Base-by-base conservation (phyloP, 129 eudicot species). In the Arctium minus region DNA sequence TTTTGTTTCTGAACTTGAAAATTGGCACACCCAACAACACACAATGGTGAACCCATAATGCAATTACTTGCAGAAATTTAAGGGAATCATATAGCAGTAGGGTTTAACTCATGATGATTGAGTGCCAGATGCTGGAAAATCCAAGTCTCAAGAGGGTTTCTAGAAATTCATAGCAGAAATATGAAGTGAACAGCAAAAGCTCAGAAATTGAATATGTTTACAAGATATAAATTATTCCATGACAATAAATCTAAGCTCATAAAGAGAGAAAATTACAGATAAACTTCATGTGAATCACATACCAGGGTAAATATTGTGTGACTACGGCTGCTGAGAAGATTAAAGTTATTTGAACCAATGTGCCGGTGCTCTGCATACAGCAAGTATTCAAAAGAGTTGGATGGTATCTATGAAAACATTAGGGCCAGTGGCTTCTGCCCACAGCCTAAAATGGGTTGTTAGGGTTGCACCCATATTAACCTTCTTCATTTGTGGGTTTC, bases 261-360 rank as follows among this genome's bases (percentile, higher is more conserved):
- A 73, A 70, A 75, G 73, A 78, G 48, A 69, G 35, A 44, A 86
- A 1, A 32, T 10, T 79, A 75, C 50, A 81, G 8, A 83, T 8
- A 38, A 36, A 22, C 36, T 83, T 60, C 13, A 46, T 8, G 72
- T 82, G 36, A 76, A 77, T 32, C n/a, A 70, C 92, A 9, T 92
- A 96, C 99, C 99, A 96, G 86, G 44, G 99, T 93, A 72, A 93
- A 96, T 88, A 96, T 96, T 73, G 99, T 96, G 85, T 96, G 99
- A 85, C 99, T 96, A 33, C 99, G 94, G 81, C 98, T 96, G 85
- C 99, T 96, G 65, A 96, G 91, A 38, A 96, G 91, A 77, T 96
- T 96, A 77, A 91, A 96, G 72, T 96, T 96, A 84, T 96, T 96
- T 48, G 99, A 96, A 65, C 99, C 99, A 40, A 96, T 97, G 86